These are phyloP conservation scores for Stentor roeselii DNA, from an alignment of 73 alveolate genomes.

Conservation along the genomic window DNA sequence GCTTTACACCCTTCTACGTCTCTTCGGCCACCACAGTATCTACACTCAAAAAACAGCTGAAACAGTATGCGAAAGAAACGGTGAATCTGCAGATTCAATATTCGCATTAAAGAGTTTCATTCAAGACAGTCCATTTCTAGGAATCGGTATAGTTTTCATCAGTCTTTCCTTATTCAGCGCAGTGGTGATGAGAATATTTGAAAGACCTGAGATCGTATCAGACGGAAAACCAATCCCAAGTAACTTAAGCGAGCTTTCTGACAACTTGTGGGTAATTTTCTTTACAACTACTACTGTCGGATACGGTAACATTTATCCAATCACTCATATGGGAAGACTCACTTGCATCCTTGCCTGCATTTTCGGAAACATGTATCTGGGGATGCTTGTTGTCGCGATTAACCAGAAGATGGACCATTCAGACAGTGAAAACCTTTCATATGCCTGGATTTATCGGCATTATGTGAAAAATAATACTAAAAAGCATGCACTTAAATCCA, in stretches of 20 bases:
- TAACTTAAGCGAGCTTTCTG: not conserved
- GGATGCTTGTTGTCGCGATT: slow-evolving; percentile 6
- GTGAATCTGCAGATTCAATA: not conserved
- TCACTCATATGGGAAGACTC: slow-evolving; percentile 4
- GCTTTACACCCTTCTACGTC: not conserved
- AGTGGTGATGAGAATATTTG: not conserved
- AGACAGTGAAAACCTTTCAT: not conserved
- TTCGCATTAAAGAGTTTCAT: slow-evolving; percentile 8
- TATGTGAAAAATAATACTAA: not conserved
- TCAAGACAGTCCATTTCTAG: slow-evolving; percentile 1
- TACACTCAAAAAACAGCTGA: slow-evolving; percentile 23
- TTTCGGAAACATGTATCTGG: slow-evolving; percentile 15
- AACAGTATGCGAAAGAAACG: slow-evolving; percentile 17
- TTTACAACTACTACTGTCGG: slow-evolving; percentile 15
- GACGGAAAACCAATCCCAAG: not conserved
- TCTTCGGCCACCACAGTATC: slow-evolving; percentile 23
- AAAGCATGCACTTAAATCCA: not conserved
- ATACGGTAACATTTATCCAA: slow-evolving; percentile 10
- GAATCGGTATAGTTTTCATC: not conserved
- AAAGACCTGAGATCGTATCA: not conserved
- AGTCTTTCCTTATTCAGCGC: slow-evolving; percentile 19
- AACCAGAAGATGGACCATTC: not conserved
- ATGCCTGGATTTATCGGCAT: not conserved
- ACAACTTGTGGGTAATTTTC: slow-evolving; percentile 13
- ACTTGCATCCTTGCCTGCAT: slow-evolving; percentile 3